Evolutionary conservation across 169 alveolate genomes (phyloP).

Genomic region (Toxoplasma gondii): DNA sequence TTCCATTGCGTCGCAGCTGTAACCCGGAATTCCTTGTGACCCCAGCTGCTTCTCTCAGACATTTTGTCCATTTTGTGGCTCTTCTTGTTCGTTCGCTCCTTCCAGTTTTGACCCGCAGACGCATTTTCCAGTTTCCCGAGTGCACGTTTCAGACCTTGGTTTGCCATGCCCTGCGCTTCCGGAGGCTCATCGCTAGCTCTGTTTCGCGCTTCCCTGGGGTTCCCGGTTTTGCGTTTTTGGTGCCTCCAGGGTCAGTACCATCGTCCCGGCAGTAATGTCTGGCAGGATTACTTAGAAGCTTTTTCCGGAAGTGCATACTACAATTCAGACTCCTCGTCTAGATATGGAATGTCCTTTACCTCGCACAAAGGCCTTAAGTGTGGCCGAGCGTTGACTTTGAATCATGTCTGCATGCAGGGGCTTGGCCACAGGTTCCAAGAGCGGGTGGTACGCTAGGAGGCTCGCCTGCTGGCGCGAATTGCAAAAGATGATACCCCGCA

Average conservation of each 20-base stretch:
- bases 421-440: background rate
- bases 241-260: background rate
- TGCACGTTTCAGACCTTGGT: no score
- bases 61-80: background rate
- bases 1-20: no score
- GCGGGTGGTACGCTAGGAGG: slow-evolving; percentile 44
- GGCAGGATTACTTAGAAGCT: no score
- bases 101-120: background rate
- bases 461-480: slow-evolving; percentile 72
- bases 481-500: slow-evolving; percentile 37
- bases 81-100: background rate
- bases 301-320: no score
- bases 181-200: no score
- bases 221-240: background rate
- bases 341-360: slow-evolving; percentile 19
- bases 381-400: background rate
- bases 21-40: no score
- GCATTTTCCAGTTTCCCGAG: no score
- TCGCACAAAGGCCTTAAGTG: slow-evolving; percentile 26
- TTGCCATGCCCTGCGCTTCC: no score
- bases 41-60: no score
- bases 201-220: background rate
- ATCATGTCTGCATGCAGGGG: slow-evolving; percentile 48
- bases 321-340: no score
- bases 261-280: no score